A percentile compares a stretch with the other conserved stretches of the same genome.
These are phyloP conservation scores for Citrus hindsii DNA, from an alignment of 345 rosid species.

Conservation along the genomic window DNA sequence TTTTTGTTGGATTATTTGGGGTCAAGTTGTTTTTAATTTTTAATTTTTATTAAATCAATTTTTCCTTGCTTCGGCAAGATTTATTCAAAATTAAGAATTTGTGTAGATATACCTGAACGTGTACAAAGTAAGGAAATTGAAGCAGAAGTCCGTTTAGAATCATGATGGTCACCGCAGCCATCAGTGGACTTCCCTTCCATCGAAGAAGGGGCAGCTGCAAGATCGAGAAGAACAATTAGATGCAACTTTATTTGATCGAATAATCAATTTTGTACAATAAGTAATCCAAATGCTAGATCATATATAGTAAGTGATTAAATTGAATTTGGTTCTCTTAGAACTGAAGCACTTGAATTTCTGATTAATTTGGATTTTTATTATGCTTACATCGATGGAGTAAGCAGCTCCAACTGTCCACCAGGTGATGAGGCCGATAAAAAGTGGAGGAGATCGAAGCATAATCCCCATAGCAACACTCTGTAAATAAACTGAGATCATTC, in stretches of 20 bases:
- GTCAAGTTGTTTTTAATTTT: too few species aligned
- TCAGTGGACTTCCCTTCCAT: not conserved
- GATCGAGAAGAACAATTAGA: not conserved
- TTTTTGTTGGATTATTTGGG: too few species aligned
- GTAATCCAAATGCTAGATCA: too few species aligned
- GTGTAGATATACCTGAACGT: not conserved
- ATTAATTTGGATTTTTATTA: too few species aligned
- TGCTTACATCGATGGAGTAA: not conserved
- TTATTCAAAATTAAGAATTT: not conserved
- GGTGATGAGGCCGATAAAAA: not conserved
- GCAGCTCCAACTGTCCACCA: not conserved
- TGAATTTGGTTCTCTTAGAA: too few species aligned
- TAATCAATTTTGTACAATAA: too few species aligned
- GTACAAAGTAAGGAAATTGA: not conserved
- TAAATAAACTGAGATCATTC: not conserved
- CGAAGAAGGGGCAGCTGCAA: not conserved
- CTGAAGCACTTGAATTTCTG: too few species aligned
- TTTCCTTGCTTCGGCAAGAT: too few species aligned
- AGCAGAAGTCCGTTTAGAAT: constrained; percentile 2
- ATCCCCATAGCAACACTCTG: not conserved
- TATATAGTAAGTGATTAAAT: too few species aligned
- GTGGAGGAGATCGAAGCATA: not conserved
- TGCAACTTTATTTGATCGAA: not conserved
- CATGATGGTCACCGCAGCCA: not conserved
- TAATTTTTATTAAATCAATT: too few species aligned